Evolutionary conservation across 306 rosid species (phyloP).

Genomic region (Nissolia schottii): DNA sequence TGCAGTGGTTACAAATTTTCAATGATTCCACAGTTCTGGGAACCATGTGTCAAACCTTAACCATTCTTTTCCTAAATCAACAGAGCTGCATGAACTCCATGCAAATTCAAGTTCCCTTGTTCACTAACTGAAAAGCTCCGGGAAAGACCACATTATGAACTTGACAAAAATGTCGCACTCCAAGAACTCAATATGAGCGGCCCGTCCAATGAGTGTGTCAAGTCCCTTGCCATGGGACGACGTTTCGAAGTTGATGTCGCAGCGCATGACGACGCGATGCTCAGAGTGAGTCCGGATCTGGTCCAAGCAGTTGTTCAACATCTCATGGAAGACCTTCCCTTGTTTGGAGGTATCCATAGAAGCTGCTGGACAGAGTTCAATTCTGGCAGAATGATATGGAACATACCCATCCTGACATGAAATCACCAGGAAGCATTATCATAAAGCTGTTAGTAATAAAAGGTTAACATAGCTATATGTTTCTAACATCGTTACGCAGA

Average conservation of each 20-base stretch:
- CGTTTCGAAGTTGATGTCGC: conserved; percentile 78
- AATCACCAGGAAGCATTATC: conserved; percentile 1
- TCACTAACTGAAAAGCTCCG: conserved; percentile 59
- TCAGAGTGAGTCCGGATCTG: conserved; percentile 55
- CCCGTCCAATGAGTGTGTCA: conserved; percentile 73
- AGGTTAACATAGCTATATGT: neutral
- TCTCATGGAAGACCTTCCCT: conserved; percentile 63
- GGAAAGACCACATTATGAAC: conserved; percentile 92
- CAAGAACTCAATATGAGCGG: conserved; percentile 89
- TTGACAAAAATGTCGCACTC: conserved; percentile 75
- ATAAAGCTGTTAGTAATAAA: neutral
- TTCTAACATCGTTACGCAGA: neutral
- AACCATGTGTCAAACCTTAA: neutral
- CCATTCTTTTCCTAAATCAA: neutral
- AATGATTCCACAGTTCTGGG: neutral
- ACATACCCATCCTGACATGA: conserved; percentile 83
- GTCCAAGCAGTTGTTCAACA: conserved; percentile 79
- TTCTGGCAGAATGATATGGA: conserved; percentile 90
- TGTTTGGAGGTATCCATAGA: conserved; percentile 58
- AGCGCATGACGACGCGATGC: conserved; percentile 71
- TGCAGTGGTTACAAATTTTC: neutral
- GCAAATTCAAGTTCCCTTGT: conserved; percentile 1
- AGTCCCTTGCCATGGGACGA: conserved; percentile 71
- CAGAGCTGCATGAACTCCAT: neutral
- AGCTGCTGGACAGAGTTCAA: conserved; percentile 75